These are phyloP conservation scores for Aspergillus aculeatinus DNA, from an alignment of 2,329 filamentous ascomycete species.

Conservation along the genomic window DNA sequence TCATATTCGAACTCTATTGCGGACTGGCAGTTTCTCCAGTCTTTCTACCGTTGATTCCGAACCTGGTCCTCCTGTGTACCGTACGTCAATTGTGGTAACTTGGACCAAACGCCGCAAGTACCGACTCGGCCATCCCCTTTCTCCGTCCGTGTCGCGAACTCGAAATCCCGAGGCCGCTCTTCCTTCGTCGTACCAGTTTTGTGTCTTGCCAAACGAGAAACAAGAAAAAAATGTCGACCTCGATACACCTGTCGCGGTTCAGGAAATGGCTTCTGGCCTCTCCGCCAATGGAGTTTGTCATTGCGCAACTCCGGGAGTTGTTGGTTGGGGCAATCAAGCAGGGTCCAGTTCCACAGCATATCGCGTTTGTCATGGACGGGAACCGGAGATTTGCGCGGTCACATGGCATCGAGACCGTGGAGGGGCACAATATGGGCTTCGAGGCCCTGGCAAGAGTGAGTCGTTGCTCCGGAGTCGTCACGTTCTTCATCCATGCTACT, in stretches of 20 bases:
- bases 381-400: slow-evolving; percentile 88
- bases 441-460: slow-evolving; percentile 84
- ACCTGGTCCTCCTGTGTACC: background rate
- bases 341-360: slow-evolving; percentile 88
- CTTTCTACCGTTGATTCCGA: background rate
- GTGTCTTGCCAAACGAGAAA: background rate
- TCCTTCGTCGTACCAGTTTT: background rate
- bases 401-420: slow-evolving; percentile 91
- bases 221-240: slow-evolving; percentile 41
- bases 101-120: background rate
- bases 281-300: slow-evolving; percentile 87
- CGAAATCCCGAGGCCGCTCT: background rate
- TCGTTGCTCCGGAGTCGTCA: slow-evolving; percentile 15
- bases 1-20: slow-evolving; percentile 4
- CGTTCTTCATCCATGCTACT: slow-evolving; percentile 4
- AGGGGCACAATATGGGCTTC: slow-evolving; percentile 93
- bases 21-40: background rate
- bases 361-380: slow-evolving; percentile 99
- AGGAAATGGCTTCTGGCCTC: slow-evolving; percentile 80
- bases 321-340: slow-evolving; percentile 86
- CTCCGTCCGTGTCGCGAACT: background rate
- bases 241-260: slow-evolving; percentile 60
- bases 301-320: slow-evolving; percentile 74
- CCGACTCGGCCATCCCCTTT: background rate
- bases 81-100: background rate